phyloP scores from a whole-genome alignment of 202 grass and related monocot species.

The Musa balbisiana region DNA sequence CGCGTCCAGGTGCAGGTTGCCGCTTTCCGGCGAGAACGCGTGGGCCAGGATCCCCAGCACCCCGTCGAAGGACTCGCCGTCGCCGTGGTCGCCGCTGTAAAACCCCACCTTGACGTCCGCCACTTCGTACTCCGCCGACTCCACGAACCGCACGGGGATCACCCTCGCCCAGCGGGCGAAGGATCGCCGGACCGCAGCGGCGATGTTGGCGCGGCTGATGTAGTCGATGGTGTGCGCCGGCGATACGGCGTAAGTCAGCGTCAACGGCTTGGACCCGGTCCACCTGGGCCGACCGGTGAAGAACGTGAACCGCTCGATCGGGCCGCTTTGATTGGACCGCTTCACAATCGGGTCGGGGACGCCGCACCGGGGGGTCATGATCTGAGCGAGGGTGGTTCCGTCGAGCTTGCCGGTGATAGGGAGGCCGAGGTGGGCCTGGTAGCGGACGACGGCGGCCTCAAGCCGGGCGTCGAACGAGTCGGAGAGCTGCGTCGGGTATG shows the following conservation, averaged over 20 bases:
- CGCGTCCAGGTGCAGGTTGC: constrained; percentile 12
- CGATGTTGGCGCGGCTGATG: constrained; percentile 29
- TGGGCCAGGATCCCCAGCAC: neutral
- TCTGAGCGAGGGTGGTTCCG: constrained; percentile 46
- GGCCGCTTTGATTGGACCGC: neutral
- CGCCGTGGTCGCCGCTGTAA: constrained; percentile 5
- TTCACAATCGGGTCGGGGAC: constrained; percentile 20
- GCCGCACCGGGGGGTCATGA: constrained; percentile 84
- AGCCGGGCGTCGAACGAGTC: constrained; percentile 68
- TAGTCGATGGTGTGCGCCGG: constrained; percentile 43
- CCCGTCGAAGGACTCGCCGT: neutral
- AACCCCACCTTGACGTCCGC: constrained; percentile 14
- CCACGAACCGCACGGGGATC: constrained; percentile 1
- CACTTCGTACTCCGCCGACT: neutral
- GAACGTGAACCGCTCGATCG: constrained; percentile 58
- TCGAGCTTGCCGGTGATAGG: constrained; percentile 57
- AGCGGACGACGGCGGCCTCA: constrained; percentile 52
- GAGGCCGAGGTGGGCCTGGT: constrained; percentile 51
- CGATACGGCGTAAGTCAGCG: constrained; percentile 65
- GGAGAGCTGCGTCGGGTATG: constrained; percentile 12
- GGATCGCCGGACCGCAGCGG: constrained; percentile 47
- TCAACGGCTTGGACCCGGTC: constrained; percentile 40
- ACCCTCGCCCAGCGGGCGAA: constrained; percentile 59
- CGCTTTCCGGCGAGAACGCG: constrained; percentile 3
- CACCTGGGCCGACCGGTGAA: constrained; percentile 68